Percentiles rank a stretch among this genome's conserved stretches.
These are phyloP conservation scores for Ustilago crameri DNA, from an alignment of 1,284 basidiomycete genomes.

Conservation along the genomic window DNA sequence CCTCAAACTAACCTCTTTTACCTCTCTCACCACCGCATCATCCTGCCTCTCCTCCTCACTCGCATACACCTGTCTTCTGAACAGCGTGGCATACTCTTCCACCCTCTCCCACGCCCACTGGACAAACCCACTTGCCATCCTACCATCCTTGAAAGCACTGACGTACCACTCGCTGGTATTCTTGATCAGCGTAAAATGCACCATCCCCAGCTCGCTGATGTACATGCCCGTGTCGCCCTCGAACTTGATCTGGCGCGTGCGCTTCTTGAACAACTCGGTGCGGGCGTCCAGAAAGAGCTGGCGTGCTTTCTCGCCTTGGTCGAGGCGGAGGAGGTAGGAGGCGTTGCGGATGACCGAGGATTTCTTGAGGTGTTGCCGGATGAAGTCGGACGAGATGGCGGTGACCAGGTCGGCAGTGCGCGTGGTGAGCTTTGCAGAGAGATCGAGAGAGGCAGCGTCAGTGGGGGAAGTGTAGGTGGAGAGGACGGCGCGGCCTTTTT, in stretches of 20 bases:
- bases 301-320: conserved; percentile 81
- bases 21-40: conserved; percentile 42
- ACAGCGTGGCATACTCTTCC: conserved; percentile 83
- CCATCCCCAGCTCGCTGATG: conserved; percentile 81
- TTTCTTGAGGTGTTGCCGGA: conserved; percentile 81
- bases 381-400: conserved; percentile 79
- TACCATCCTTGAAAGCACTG: conserved; percentile 91
- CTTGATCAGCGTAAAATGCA: conserved; percentile 88
- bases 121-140: conserved; percentile 87
- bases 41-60: conserved; percentile 51
- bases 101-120: conserved; percentile 92
- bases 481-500: conserved; percentile 79
- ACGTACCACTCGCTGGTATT: conserved; percentile 98
- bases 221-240: conserved; percentile 86
- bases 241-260: conserved; percentile 85
- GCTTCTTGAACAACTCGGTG: conserved; percentile 78
- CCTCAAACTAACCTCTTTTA: conserved; percentile 58
- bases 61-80: conserved; percentile 88
- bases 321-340: conserved; percentile 78
- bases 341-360: conserved; percentile 79
- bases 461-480: conserved; percentile 71
- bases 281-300: conserved; percentile 85
- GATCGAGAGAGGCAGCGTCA: conserved; percentile 31
- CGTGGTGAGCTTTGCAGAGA: conserved; percentile 32
- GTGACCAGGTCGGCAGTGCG: conserved; percentile 72